Base-by-base conservation (phyloP, 768 basidiomycete species). In the Agrocybe pediades region DNA sequence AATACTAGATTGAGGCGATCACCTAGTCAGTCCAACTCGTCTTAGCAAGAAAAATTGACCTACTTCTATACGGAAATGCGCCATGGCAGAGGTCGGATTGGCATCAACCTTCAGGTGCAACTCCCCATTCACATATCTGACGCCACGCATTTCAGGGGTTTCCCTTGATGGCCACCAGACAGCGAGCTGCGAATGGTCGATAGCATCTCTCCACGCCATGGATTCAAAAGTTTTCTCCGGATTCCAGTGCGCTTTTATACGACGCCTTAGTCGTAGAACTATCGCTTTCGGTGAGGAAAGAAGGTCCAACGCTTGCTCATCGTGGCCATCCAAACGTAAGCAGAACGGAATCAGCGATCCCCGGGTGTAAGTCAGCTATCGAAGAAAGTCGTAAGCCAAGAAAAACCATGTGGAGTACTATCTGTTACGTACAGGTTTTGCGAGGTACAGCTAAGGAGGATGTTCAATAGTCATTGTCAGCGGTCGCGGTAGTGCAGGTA, bases 361-460 rank as follows among this genome's bases (percentile, higher is more conserved):
- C 57, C 74, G 64, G n/a, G 74, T 72, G 62, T 76, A 78, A 42
- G 63, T 66, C 15, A 79, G 64, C 75, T 76, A 50, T 21, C 44
- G 20, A 33, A 17, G 19, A 46, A 26, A 15, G 39, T 27, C 53
- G 21, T 29, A 33, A 39, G 41, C 27, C 41, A 6, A 46, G 44
- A 24, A 23, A n/a, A 41, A 19, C 26, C 19, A 40, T 25, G 5
- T 20, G 20, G 19, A n/a, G 42, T 4, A 21, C 6, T 23, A 29
- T n/a, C 20, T n/a, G n/a, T n/a, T n/a, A 51, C 68, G 57, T 49
- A 77, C 76, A 26, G 76, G 76, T 53, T 70, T 75, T 15, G 74
- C 71, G 26, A 77, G 60, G 24, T 63, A 74, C 24, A 78, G 58
- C 73, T 78, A 53, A 15, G 45, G 33, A 20, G 19, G 20, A 36